These are phyloP conservation scores for Graphium sp. DNA, from an alignment of 2,329 filamentous ascomycete genomes.

Conservation along the genomic window DNA sequence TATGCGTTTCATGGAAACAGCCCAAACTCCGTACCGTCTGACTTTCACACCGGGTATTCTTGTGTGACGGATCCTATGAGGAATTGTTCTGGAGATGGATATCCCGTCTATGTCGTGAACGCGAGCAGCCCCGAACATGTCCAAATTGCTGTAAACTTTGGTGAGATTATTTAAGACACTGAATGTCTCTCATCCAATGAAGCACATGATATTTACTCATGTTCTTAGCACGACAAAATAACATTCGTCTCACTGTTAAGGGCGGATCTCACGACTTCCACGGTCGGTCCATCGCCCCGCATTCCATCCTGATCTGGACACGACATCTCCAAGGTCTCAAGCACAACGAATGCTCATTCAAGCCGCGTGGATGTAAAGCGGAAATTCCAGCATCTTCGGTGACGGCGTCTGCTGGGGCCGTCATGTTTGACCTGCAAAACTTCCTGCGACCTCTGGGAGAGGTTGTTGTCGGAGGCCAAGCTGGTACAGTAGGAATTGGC, in stretches of 20 bases:
- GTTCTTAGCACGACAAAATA: not conserved
- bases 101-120: slow-evolving; percentile 20
- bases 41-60: not conserved
- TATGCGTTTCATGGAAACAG: not conserved
- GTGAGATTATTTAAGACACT: too few relatives aligned
- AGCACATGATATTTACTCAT: not conserved
- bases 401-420: slow-evolving; percentile 12
- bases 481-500: slow-evolving; percentile 30
- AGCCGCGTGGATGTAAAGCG: slow-evolving; percentile 9
- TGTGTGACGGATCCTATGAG: slow-evolving; percentile 5
- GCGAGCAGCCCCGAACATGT: slow-evolving; percentile 14
- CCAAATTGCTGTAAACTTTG: slow-evolving; percentile 15
- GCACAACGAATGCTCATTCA: slow-evolving; percentile 6
- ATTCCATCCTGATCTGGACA: slow-evolving; percentile 11
- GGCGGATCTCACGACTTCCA: slow-evolving; percentile 20
- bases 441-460: slow-evolving; percentile 9
- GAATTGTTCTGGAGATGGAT: slow-evolving; percentile 24
- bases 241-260: slow-evolving; percentile 12
- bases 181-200: too few relatives aligned
- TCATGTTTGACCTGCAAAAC: not conserved
- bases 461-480: slow-evolving; percentile 28
- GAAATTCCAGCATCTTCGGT: slow-evolving; percentile 24
- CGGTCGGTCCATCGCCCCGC: slow-evolving; percentile 11
- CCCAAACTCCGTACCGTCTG: not conserved
- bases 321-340: slow-evolving; percentile 11